Conservation (phyloP, 2,329 filamentous ascomycete genomes). For the Colletotrichum sp. region DNA sequence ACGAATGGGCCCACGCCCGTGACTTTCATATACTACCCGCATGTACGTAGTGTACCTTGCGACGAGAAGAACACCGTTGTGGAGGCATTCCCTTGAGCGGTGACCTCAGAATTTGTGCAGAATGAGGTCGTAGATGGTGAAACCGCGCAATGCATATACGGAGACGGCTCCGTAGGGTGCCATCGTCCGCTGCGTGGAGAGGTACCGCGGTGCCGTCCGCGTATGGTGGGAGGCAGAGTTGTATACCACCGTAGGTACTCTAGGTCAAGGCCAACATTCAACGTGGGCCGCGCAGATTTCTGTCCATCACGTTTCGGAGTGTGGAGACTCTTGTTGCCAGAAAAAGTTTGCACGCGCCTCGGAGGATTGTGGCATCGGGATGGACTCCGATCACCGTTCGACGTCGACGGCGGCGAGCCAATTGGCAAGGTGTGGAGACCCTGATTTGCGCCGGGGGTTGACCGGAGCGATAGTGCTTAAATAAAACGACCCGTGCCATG, state of each 20-base stretch:
- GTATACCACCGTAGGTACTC: background rate
- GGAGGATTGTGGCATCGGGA: conserved; percentile 15
- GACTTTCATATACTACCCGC: background rate
- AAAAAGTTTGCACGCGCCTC: conserved; percentile 16
- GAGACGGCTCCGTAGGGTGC: background rate
- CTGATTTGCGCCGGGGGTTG: conserved; percentile 21
- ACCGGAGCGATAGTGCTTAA: conserved; percentile 12
- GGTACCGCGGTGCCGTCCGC: background rate
- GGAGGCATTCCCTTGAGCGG: background rate
- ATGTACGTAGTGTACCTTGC: background rate
- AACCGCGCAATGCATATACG: background rate
- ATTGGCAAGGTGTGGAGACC: background rate
- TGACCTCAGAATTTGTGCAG: background rate
- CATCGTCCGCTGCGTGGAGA: background rate
- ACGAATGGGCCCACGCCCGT: background rate
- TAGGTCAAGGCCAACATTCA: background rate
- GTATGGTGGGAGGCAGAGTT: background rate
- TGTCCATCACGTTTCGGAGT: background rate
- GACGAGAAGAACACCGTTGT: background rate
- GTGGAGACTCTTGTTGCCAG: background rate
- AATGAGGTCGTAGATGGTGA: background rate
- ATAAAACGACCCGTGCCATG: background rate
- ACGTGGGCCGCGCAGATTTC: background rate
- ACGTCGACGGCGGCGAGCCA: background rate
- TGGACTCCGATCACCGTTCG: conserved; percentile 6